phyloP scores from a whole-genome alignment of 2,329 filamentous ascomycete genomes.

The Ilyonectria sp. region DNA sequence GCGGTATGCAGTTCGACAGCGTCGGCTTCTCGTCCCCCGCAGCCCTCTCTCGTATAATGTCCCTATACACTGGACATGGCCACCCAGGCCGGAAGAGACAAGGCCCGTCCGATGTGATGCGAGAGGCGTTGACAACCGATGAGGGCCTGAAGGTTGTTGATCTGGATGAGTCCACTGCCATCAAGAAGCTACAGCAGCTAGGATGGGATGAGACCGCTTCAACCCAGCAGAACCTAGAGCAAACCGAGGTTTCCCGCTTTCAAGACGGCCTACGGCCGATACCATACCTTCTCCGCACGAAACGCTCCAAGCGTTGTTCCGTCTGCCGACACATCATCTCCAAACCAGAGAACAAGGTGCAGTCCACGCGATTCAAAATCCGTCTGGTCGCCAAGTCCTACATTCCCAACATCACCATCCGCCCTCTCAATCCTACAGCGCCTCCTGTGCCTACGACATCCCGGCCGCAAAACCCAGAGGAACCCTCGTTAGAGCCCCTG shows the following conservation, averaged over 20 bases:
- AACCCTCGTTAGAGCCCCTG: constrained; percentile 66
- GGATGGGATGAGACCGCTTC: constrained; percentile 77
- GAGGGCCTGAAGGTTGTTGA: constrained; percentile 80
- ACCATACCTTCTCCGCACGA: constrained; percentile 87
- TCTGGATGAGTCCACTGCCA: constrained; percentile 73
- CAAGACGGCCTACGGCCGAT: constrained; percentile 84
- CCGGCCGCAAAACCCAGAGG: constrained; percentile 50
- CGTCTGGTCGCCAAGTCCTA: constrained; percentile 90
- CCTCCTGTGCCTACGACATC: constrained; percentile 54
- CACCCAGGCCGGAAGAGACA: constrained; percentile 76
- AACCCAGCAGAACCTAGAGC: constrained; percentile 63
- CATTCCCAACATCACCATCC: constrained; percentile 86
- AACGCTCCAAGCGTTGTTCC: constrained; percentile 93
- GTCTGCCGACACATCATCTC: constrained; percentile 95
- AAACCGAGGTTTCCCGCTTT: constrained; percentile 73
- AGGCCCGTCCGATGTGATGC: constrained; percentile 80
- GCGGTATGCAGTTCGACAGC: constrained; percentile 59
- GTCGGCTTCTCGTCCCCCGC: constrained; percentile 81
- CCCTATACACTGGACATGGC: constrained; percentile 81
- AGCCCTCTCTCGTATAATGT: constrained; percentile 91
- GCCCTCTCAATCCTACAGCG: constrained; percentile 67
- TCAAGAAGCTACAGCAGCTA: constrained; percentile 70
- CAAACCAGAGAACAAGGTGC: constrained; percentile 92
- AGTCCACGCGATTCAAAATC: constrained; percentile 92
- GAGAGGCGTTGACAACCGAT: constrained; percentile 78